These are phyloP conservation scores for Eleusine indica DNA, from an alignment of 176 grass and related monocot genomes.

Conservation along the genomic window DNA sequence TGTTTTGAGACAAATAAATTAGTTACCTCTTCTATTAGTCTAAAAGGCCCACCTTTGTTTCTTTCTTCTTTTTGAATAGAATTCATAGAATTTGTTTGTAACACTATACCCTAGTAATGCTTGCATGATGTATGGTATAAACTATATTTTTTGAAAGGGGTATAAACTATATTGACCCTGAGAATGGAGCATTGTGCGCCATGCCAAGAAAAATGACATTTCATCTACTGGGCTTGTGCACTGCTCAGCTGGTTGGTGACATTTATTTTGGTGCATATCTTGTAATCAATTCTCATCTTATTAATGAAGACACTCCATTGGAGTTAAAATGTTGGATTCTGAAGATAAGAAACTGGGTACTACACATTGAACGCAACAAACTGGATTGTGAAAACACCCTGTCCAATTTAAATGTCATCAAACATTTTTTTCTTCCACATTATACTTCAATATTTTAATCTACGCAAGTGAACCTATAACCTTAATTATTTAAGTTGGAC, in stretches of 20 bases:
- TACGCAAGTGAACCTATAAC: no score
- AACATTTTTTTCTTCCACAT: no score
- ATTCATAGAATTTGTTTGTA: neutral
- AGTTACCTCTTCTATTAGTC: neutral
- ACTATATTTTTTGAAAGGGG: neutral
- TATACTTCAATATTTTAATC: no score
- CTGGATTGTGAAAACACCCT: constrained; percentile 13
- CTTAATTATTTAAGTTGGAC: no score
- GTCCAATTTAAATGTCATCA: neutral
- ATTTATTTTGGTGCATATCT: constrained; percentile 37
- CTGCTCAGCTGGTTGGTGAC: neutral
- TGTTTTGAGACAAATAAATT: no score
- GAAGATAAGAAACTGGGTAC: constrained; percentile 26
- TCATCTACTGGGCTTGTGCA: constrained; percentile 17
- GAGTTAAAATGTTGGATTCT: constrained; percentile 40
- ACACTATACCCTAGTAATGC: neutral
- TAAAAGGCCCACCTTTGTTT: no score
- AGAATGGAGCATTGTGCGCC: neutral
- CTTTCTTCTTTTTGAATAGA: neutral
- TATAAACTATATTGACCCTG: neutral
- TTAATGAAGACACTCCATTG: constrained; percentile 22
- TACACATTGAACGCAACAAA: constrained; percentile 11
- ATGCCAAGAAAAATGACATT: neutral
- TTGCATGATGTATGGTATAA: neutral
- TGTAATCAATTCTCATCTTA: neutral